These are phyloP conservation scores for Coemansia sp. DNA, from an alignment of 192 early-diverging fungal species.

Conservation along the genomic window DNA sequence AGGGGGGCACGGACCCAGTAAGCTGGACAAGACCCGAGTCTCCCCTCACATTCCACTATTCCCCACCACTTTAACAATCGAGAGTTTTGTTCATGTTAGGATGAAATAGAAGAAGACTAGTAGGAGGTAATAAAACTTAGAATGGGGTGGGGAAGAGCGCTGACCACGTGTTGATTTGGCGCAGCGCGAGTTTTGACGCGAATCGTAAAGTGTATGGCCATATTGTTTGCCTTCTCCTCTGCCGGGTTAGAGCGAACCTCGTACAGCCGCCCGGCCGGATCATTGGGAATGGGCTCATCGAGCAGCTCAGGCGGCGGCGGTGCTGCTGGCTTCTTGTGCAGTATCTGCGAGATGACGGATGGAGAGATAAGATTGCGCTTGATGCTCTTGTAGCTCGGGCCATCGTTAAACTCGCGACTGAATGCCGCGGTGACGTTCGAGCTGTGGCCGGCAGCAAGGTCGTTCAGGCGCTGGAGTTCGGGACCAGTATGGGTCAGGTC, in stretches of 20 bases:
- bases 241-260: conserved; percentile 45
- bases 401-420: conserved; percentile 32
- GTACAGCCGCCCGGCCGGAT: conserved; percentile 48
- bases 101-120: conserved; percentile 3
- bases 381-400: conserved; percentile 27
- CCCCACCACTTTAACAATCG: not conserved
- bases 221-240: conserved; percentile 26
- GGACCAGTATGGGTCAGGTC: conserved; percentile 27
- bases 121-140: conserved; percentile 49
- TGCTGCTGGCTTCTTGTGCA: conserved; percentile 33
- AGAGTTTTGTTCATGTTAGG: not conserved
- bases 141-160: conserved; percentile 43
- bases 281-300: conserved; percentile 47
- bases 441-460: conserved; percentile 47
- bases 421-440: conserved; percentile 22
- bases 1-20: not conserved
- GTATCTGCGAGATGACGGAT: conserved; percentile 34
- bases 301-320: conserved; percentile 47
- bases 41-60: not conserved
- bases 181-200: conserved; percentile 36
- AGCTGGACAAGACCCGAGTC: not conserved
- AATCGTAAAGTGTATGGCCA: conserved; percentile 50
- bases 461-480: conserved; percentile 37
- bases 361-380: conserved; percentile 47
- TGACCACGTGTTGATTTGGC: conserved; percentile 23